A percentile compares a stretch with the other conserved stretches of the same genome.
These are phyloP conservation scores for Pleurotus tuoliensis DNA, from an alignment of 768 basidiomycete genomes.

Conservation along the genomic window DNA sequence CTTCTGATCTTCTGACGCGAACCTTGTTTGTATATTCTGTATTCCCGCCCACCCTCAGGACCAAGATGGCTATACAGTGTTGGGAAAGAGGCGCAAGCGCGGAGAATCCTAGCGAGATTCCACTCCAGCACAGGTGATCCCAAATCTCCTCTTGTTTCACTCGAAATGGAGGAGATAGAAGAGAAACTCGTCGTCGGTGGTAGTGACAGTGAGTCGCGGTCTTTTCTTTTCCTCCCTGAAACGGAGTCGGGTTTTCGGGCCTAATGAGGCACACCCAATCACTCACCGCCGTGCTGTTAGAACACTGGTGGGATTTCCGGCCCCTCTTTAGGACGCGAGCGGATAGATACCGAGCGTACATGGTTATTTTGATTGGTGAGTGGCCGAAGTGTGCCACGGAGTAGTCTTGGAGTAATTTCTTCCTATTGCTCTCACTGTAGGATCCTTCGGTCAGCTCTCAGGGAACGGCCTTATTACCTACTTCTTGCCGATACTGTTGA, in stretches of 20 bases:
- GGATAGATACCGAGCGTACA: conserved; percentile 43
- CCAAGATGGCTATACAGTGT: conserved; percentile 51
- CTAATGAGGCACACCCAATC: background rate
- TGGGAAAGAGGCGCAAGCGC: conserved; percentile 39
- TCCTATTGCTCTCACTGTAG: conserved; percentile 2
- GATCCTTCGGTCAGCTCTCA: conserved; percentile 37
- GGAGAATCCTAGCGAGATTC: conserved; percentile 39
- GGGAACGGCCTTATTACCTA: conserved; percentile 49
- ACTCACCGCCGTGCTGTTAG: conserved; percentile 14
- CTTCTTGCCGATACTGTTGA: conserved; percentile 41
- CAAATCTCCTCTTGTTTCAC: conserved; percentile 45
- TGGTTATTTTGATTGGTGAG: conserved; percentile 48
- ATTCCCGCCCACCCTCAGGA: conserved; percentile 18
- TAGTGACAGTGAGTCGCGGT: conserved; percentile 32
- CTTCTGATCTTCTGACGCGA: background rate
- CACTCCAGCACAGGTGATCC: conserved; percentile 43
- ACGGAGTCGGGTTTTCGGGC: background rate
- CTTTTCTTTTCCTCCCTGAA: background rate
- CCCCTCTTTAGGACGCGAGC: conserved; percentile 42
- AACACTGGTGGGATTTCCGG: conserved; percentile 53
- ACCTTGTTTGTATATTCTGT: too few relatives aligned
- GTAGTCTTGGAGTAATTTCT: background rate
- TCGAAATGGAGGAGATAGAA: conserved; percentile 52
- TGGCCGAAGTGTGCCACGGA: background rate
- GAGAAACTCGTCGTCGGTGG: conserved; percentile 46